phyloP scores from a whole-genome alignment of 2,329 filamentous ascomycete species.

The Alternaria triticimaculans region DNA sequence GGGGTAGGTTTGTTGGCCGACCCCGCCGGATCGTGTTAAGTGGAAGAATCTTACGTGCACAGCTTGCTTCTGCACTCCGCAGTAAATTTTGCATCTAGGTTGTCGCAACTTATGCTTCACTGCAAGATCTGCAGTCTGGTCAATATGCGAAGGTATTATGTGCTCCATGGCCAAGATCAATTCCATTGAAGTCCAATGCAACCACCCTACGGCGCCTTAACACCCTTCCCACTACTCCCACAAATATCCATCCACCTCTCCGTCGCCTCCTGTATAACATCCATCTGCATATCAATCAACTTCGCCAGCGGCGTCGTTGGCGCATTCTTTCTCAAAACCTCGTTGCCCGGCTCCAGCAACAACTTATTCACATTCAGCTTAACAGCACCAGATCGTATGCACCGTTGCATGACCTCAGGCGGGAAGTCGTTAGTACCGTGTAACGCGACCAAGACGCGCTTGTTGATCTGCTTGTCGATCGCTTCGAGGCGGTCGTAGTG shows the following conservation, averaged over 20 bases:
- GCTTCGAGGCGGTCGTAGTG: constrained; percentile 40
- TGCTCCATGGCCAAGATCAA: fast-evolving
- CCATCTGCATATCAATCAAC: constrained; percentile 57
- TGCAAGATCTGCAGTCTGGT: background rate
- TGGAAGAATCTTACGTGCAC: background rate
- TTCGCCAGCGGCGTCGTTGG: constrained; percentile 35
- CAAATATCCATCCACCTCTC: constrained; percentile 59
- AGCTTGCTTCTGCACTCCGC: background rate
- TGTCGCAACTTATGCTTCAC: background rate
- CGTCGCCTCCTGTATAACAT: constrained; percentile 51
- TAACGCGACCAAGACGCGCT: constrained; percentile 58
- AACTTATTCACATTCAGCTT: constrained; percentile 67
- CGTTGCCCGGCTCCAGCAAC: constrained; percentile 56
- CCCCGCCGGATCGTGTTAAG: background rate
- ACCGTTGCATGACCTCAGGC: constrained; percentile 57
- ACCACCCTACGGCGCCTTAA: constrained; percentile 8
- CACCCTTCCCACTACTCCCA: constrained; percentile 54
- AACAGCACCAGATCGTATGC: constrained; percentile 60
- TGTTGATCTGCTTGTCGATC: constrained; percentile 42
- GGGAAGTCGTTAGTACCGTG: constrained; percentile 66
- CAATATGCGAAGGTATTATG: background rate
- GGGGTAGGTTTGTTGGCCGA: background rate
- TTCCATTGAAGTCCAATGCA: no score
- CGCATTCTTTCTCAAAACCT: constrained; percentile 51
- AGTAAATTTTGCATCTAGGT: background rate